A percentile compares a stretch with the other conserved stretches of the same genome.
phyloP scores from a whole-genome alignment of 352 stramenopile species.

The Phytophthora capsici region DNA sequence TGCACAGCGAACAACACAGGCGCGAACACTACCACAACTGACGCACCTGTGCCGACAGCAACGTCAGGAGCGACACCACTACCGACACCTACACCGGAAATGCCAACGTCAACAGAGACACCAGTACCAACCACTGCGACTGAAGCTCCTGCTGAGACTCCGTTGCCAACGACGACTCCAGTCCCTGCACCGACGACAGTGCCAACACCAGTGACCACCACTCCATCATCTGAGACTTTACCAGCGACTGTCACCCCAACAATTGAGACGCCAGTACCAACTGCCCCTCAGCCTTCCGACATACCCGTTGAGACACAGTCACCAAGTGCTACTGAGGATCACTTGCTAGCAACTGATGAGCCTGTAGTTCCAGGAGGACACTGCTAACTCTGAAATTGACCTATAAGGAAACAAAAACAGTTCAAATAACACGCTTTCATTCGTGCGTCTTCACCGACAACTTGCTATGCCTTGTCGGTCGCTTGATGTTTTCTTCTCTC shows the following conservation, averaged over 20 bases:
- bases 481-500: conserved; percentile 6
- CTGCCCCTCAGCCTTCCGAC: neutral
- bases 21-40: conserved; percentile 9
- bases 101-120: neutral
- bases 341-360: conserved; percentile 9
- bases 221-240: neutral
- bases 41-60: neutral
- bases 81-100: neutral
- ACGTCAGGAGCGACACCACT: neutral
- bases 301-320: neutral
- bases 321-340: neutral
- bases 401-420: conserved; percentile 1
- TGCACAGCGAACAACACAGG: conserved; percentile 28
- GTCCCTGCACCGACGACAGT: conserved; percentile 5
- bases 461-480: conserved; percentile 21
- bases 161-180: neutral
- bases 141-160: neutral
- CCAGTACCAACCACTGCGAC: neutral
- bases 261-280: neutral
- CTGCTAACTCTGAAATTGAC: conserved; percentile 8
- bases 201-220: conserved; percentile 9
- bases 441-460: conserved; percentile 28
- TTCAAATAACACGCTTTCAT: conserved; percentile 37
- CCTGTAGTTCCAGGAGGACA: conserved; percentile 20
- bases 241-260: neutral